A percentile compares a stretch with the other conserved stretches of the same genome.
Evolutionary conservation across 2,329 filamentous ascomycete species (phyloP).

Genomic region (Sordariomycetes sp.): DNA sequence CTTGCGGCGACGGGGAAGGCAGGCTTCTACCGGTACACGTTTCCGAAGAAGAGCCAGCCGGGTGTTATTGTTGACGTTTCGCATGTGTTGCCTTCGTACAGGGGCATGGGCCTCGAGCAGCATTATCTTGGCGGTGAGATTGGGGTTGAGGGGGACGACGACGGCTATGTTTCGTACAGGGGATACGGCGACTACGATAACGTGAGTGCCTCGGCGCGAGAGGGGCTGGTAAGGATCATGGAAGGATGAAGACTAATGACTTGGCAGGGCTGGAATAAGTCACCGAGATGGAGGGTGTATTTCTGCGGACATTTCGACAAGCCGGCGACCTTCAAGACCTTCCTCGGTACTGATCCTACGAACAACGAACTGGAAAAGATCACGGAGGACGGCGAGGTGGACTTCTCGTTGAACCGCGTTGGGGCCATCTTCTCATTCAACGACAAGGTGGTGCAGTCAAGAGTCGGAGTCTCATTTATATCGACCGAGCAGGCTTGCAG

Average conservation of each 20-base stretch:
- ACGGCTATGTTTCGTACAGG: slow-evolving; percentile 30
- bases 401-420: slow-evolving; percentile 23
- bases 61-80: slow-evolving; percentile 50
- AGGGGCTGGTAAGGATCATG: not conserved
- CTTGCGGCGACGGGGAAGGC: slow-evolving; percentile 41
- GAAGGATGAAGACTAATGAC: not conserved
- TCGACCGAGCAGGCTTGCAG: slow-evolving; percentile 45
- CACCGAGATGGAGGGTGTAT: slow-evolving; percentile 48
- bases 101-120: slow-evolving; percentile 47
- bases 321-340: slow-evolving; percentile 28
- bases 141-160: slow-evolving; percentile 26
- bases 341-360: slow-evolving; percentile 20
- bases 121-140: slow-evolving; percentile 48
- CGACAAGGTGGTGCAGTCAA: slow-evolving; percentile 31
- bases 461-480: slow-evolving; percentile 58
- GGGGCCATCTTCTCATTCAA: slow-evolving; percentile 42
- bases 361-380: slow-evolving; percentile 18
- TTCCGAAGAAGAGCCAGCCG: slow-evolving; percentile 23
- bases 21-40: slow-evolving; percentile 48
- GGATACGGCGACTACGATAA: slow-evolving; percentile 51
- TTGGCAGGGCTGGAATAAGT: slow-evolving; percentile 44
- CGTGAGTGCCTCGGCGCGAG: slow-evolving; percentile 16
- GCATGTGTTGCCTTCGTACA: slow-evolving; percentile 49
- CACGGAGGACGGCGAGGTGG: slow-evolving; percentile 15
- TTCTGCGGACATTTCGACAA: slow-evolving; percentile 49